A percentile compares a stretch with the other conserved stretches of the same genome.
phyloP scores from a whole-genome alignment of 2,329 filamentous ascomycete species.

The Sarocladiaceae sp. region DNA sequence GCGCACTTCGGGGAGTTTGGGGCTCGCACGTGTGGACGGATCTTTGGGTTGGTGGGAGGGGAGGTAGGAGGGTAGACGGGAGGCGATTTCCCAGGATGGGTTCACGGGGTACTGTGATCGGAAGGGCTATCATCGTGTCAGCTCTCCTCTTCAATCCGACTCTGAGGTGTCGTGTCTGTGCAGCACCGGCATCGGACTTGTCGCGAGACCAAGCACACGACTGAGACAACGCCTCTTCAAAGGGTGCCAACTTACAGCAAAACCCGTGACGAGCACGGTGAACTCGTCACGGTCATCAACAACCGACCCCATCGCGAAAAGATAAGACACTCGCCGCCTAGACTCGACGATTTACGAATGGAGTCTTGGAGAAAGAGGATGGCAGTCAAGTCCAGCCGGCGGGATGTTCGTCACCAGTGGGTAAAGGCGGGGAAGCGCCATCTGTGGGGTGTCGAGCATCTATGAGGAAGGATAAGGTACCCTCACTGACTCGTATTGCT shows the following conservation, averaged over 20 bases:
- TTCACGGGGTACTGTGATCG: conserved; percentile 67
- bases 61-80: conserved; percentile 61
- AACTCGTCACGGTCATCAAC: conserved; percentile 10
- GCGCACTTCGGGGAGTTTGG: conserved; percentile 44
- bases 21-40: conserved; percentile 22
- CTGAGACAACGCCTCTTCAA: not conserved
- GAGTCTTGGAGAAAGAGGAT: not conserved
- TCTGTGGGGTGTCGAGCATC: no score
- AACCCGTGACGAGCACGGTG: conserved; percentile 10
- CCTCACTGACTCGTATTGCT: no score
- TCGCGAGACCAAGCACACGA: not conserved
- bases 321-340: not conserved
- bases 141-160: no score
- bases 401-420: conserved; percentile 2
- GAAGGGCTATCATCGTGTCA: conserved; percentile 63
- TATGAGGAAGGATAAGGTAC: not conserved
- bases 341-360: no score
- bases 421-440: conserved; percentile 4
- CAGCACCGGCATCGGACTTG: not conserved
- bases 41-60: conserved; percentile 44
- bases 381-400: not conserved
- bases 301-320: conserved; percentile 11
- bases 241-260: conserved; percentile 3
- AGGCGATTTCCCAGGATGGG: conserved; percentile 76
- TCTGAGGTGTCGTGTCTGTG: no score